These are phyloP conservation scores for Carpinus viminea DNA, from an alignment of 306 rosid genomes.

Conservation along the genomic window DNA sequence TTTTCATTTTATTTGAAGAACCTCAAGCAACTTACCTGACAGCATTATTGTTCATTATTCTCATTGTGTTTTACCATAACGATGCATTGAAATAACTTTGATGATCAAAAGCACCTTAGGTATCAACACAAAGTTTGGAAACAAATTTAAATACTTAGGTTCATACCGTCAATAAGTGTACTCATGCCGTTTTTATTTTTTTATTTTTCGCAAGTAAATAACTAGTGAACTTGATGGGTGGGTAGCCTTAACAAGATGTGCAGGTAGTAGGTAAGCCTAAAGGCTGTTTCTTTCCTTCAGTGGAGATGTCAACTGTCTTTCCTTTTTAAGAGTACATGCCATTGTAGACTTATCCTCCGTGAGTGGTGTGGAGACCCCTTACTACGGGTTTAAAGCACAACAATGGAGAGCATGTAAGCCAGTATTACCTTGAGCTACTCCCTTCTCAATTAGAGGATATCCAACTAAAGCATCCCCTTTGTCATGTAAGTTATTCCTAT, in stretches of 20 bases:
- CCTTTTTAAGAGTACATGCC: not conserved
- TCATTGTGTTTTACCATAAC: not conserved
- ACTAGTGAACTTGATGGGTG: not conserved
- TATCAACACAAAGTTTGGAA: not conserved
- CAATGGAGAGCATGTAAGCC: constrained; percentile 11
- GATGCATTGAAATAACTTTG: not conserved
- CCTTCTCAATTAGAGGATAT: constrained; percentile 53
- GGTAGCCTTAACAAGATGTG: not conserved
- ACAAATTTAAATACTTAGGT: not conserved
- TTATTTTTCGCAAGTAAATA: not conserved
- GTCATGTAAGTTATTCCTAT: constrained; percentile 31
- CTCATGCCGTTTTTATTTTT: not conserved
- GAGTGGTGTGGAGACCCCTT: not conserved
- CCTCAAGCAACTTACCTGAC: not conserved
- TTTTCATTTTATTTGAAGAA: not conserved
- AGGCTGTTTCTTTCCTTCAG: not conserved
- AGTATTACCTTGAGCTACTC: constrained; percentile 42
- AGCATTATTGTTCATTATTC: not conserved
- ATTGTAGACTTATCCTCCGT: constrained; percentile 1
- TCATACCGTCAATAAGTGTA: not conserved
- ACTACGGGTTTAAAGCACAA: not conserved
- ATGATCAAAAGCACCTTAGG: not conserved
- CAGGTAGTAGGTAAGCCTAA: not conserved
- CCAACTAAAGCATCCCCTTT: constrained; percentile 38
- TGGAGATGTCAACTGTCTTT: not conserved